These are phyloP conservation scores for Monosporascus sp. DNA, from an alignment of 2,329 filamentous ascomycete species.

Conservation along the genomic window DNA sequence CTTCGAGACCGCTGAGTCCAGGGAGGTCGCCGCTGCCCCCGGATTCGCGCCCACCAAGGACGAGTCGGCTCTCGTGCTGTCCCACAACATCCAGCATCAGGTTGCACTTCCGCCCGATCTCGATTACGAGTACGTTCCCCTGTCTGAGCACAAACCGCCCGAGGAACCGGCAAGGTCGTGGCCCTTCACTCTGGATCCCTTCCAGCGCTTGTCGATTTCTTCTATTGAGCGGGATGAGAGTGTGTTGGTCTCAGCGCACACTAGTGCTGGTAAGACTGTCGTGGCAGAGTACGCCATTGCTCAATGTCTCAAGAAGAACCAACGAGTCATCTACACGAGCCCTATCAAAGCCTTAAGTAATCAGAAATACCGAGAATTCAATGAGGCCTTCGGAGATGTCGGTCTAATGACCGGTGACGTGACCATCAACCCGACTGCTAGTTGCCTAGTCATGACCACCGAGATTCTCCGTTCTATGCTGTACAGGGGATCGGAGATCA, in stretches of 20 bases:
- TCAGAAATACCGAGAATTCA: constrained; percentile 97
- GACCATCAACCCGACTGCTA: constrained; percentile 97
- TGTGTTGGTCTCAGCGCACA: constrained; percentile 94
- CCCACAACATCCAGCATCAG: constrained; percentile 98
- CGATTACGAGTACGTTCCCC: constrained; percentile 91
- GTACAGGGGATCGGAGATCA: constrained; percentile 96
- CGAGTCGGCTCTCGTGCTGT: constrained; percentile 71
- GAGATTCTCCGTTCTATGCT: constrained; percentile 99
- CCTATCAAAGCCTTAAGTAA: constrained; percentile 98
- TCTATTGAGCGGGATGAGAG: constrained; percentile 96
- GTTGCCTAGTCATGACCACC: constrained; percentile 97
- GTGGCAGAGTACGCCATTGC: constrained; percentile 98
- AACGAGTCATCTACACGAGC: constrained; percentile 98
- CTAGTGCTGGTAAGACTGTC: constrained; percentile 95
- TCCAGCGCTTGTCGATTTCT: constrained; percentile 90
- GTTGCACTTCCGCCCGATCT: constrained; percentile 90
- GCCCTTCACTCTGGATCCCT: constrained; percentile 91
- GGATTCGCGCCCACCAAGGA: constrained; percentile 57
- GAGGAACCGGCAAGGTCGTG: constrained; percentile 78
- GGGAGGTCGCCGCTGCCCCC: constrained; percentile 78
- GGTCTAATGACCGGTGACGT: constrained; percentile 99
- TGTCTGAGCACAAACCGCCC: constrained; percentile 89
- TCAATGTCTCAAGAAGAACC: constrained; percentile 93
- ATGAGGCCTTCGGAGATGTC: constrained; percentile 91
- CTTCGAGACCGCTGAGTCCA: constrained; percentile 90